Percentiles rank a stretch among this genome's conserved stretches.
Conservation (phyloP, 768 basidiomycete genomes). For the Xerocomus brunneocitrinus region DNA sequence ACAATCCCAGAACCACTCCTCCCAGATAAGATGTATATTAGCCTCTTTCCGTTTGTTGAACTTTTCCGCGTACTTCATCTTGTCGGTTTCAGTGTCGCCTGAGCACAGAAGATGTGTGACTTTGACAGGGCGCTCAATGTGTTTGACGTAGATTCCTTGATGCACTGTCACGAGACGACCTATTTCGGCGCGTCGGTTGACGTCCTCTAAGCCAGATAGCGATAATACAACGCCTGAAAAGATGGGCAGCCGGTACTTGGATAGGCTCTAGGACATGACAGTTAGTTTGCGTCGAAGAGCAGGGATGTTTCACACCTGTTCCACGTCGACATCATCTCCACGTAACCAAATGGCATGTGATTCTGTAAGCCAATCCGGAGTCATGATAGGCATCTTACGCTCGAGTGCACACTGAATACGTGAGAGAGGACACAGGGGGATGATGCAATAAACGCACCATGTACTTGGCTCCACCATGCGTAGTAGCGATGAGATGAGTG, state of each 20-base stretch:
- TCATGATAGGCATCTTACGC: conserved; percentile 73
- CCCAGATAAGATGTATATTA: conserved; percentile 79
- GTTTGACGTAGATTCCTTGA: conserved; percentile 69
- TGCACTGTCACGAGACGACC: conserved; percentile 52
- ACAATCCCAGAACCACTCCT: conserved; percentile 97
- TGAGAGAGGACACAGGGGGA: background rate
- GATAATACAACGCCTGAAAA: conserved; percentile 70
- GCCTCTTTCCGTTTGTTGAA: conserved; percentile 69
- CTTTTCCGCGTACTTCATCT: conserved; percentile 75
- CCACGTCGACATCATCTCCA: conserved; percentile 73
- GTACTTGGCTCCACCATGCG: conserved; percentile 85
- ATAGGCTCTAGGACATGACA: conserved; percentile 44
- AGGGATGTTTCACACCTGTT: conserved; percentile 41
- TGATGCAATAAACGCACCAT: conserved; percentile 40
- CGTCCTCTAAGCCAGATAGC: conserved; percentile 70
- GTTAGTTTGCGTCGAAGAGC: background rate
- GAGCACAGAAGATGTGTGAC: conserved; percentile 86
- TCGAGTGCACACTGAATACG: conserved; percentile 70
- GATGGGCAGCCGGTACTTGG: conserved; percentile 59
- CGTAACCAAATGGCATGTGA: conserved; percentile 69
- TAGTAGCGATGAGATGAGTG: conserved; percentile 83
- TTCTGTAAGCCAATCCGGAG: conserved; percentile 71
- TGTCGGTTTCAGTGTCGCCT: conserved; percentile 61
- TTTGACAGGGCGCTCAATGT: conserved; percentile 69
- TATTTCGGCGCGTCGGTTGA: conserved; percentile 57